Percentiles rank a stretch among this genome's conserved stretches.
Evolutionary conservation across 2,329 filamentous ascomycete species (phyloP).

Genomic region (Raffaelea ambrosiae): DNA sequence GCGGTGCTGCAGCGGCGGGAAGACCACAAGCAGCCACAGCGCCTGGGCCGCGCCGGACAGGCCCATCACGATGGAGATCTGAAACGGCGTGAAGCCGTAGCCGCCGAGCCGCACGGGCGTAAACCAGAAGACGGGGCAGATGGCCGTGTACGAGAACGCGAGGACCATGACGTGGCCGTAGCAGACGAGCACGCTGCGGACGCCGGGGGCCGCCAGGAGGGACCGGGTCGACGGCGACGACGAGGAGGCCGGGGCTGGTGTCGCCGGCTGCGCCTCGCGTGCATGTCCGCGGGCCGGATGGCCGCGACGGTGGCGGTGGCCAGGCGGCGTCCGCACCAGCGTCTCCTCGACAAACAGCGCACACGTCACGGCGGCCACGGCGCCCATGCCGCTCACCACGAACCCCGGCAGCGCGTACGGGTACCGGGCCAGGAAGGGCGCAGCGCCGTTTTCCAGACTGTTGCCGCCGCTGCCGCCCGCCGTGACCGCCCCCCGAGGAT

Average conservation of each 20-base stretch:
- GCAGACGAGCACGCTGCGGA: conserved; percentile 55
- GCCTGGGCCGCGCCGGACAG: conserved; percentile 58
- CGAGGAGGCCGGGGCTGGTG: conserved; percentile 4
- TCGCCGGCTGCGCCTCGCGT: not conserved
- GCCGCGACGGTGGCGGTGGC: not conserved
- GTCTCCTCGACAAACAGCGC: conserved; percentile 57
- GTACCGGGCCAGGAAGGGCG: conserved; percentile 52
- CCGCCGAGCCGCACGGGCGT: conserved; percentile 56
- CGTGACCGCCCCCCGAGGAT: conserved; percentile 56
- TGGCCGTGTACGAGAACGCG: conserved; percentile 62
- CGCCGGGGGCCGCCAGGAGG: conserved; percentile 55
- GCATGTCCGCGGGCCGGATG: not conserved
- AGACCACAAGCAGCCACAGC: conserved; percentile 61
- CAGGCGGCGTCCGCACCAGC: conserved; percentile 23
- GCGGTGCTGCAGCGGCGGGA: conserved; percentile 58
- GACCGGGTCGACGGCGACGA: conserved; percentile 32
- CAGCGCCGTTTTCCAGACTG: conserved; percentile 33
- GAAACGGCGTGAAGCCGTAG: conserved; percentile 49
- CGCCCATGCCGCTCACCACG: conserved; percentile 44
- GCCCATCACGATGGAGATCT: conserved; percentile 60
- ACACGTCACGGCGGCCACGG: conserved; percentile 41
- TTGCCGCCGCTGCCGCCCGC: conserved; percentile 17
- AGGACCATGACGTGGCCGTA: conserved; percentile 61
- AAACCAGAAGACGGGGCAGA: conserved; percentile 61
- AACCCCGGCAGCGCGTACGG: conserved; percentile 60